These are phyloP conservation scores for Solanum chilense DNA, from an alignment of 257 asterid species.

Conservation along the genomic window DNA sequence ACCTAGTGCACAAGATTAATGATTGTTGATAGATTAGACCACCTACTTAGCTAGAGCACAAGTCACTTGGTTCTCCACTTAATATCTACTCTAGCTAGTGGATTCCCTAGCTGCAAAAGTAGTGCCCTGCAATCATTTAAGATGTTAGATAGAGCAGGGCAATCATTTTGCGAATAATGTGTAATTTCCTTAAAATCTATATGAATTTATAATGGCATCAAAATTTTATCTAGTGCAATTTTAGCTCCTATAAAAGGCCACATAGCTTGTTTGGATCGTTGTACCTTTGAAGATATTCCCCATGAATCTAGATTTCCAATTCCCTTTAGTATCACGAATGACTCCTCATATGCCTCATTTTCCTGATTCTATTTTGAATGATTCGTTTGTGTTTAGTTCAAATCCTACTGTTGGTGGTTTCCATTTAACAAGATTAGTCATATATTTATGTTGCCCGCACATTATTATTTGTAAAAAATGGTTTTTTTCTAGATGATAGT, in stretches of 20 bases:
- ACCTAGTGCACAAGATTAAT: not conserved
- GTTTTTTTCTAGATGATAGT: too few relatives aligned
- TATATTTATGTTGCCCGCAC: not conserved
- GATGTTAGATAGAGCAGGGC: not conserved
- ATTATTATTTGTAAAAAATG: too few relatives aligned
- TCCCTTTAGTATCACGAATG: not conserved
- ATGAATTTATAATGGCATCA: not conserved
- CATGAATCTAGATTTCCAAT: not conserved
- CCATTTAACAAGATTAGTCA: not conserved
- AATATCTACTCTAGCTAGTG: not conserved
- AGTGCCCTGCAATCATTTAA: too few relatives aligned
- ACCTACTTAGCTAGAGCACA: not conserved
- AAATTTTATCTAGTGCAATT: too few relatives aligned
- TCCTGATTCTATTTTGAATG: not conserved
- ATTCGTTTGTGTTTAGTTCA: too few relatives aligned
- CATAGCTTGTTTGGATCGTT: not conserved
- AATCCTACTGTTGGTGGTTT: not conserved
- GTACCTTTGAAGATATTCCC: not conserved
- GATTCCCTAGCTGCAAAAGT: not conserved
- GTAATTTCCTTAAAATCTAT: not conserved
- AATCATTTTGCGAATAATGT: not conserved
- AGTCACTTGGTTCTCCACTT: not conserved
- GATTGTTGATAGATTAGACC: not conserved
- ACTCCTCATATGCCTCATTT: not conserved
- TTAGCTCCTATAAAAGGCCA: not conserved